Percentiles rank a stretch among this genome's conserved stretches.
phyloP scores from a whole-genome alignment of 2,329 filamentous ascomycete species.

The Falciphora oryzae region DNA sequence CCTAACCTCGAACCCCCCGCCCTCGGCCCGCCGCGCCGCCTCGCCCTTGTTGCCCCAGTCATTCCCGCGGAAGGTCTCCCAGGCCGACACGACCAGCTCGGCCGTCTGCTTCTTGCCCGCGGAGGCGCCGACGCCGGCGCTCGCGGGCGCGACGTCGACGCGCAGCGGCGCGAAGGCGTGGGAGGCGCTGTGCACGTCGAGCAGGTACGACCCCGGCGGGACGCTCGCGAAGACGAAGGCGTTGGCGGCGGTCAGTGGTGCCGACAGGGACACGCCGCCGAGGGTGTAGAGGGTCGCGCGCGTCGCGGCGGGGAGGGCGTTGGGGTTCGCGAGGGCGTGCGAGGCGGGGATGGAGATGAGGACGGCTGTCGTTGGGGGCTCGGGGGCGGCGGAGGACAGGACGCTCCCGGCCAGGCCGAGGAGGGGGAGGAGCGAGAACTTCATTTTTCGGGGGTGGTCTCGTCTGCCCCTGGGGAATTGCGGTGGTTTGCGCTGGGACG shows the following conservation, averaged over 20 bases:
- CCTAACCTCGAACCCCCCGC: conserved; percentile 51
- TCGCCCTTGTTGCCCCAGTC: conserved; percentile 86
- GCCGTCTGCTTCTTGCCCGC: neutral
- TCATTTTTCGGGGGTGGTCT: conserved; percentile 6
- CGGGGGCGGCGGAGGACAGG: conserved; percentile 25
- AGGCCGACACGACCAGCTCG: conserved; percentile 51
- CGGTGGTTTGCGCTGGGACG: neutral
- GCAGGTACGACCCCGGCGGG: conserved; percentile 68
- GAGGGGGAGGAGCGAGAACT: conserved; percentile 5
- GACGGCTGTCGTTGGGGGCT: conserved; percentile 32
- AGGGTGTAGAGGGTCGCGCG: conserved; percentile 54
- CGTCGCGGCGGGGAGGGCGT: conserved; percentile 56
- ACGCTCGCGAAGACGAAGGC: conserved; percentile 74
- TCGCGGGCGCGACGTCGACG: conserved; percentile 56
- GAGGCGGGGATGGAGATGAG: conserved; percentile 38
- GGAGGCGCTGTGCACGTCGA: conserved; percentile 70
- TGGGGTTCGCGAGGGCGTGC: conserved; percentile 38
- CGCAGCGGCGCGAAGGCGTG: conserved; percentile 73
- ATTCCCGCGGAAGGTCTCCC: conserved; percentile 84
- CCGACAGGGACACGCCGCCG: conserved; percentile 31
- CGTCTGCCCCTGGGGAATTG: neutral
- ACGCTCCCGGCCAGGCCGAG: conserved; percentile 12
- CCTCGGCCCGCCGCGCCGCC: conserved; percentile 33
- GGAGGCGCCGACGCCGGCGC: conserved; percentile 29
- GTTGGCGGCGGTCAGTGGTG: conserved; percentile 62